A percentile compares a stretch with the other conserved stretches of the same genome.
These are phyloP conservation scores for Phoenix roebelenii DNA, from an alignment of 176 grass and related monocot genomes.

Conservation along the genomic window DNA sequence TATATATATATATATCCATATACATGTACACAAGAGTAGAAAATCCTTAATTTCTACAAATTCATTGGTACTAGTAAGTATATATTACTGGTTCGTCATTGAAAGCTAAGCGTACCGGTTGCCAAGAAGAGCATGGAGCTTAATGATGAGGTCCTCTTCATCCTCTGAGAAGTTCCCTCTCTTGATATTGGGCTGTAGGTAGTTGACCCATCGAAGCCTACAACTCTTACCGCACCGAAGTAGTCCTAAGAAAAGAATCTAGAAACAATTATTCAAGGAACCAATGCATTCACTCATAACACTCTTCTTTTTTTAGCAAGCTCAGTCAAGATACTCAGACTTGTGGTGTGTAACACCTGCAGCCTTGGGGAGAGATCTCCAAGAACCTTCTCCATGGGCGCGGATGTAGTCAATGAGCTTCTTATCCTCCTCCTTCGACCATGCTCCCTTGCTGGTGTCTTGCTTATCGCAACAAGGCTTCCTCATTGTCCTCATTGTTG, in stretches of 20 bases:
- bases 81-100: too few relatives aligned
- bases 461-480: constrained; percentile 14
- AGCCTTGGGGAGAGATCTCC: constrained; percentile 17
- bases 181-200: constrained; percentile 7
- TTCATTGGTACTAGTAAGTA: too few relatives aligned
- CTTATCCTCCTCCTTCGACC: constrained; percentile 14
- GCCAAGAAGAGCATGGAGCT: constrained; percentile 42
- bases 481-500: constrained; percentile 3
- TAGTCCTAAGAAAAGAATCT: neutral
- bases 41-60: too few relatives aligned
- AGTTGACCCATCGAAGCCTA: constrained; percentile 15
- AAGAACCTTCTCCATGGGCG: constrained; percentile 8
- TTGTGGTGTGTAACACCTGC: constrained; percentile 9
- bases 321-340: too few relatives aligned
- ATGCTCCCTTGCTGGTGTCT: constrained; percentile 10
- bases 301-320: too few relatives aligned
- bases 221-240: constrained; percentile 20
- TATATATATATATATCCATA: too few relatives aligned
- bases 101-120: constrained; percentile 17
- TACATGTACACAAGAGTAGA: too few relatives aligned
- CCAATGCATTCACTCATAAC: too few relatives aligned
- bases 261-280: too few relatives aligned
- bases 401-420: constrained; percentile 17
- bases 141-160: constrained; percentile 45
- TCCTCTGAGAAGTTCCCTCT: constrained; percentile 27